Percentiles rank a stretch among this genome's conserved stretches.
phyloP scores from a whole-genome alignment of 2,329 filamentous ascomycete genomes.

The Talaromyces sp. region DNA sequence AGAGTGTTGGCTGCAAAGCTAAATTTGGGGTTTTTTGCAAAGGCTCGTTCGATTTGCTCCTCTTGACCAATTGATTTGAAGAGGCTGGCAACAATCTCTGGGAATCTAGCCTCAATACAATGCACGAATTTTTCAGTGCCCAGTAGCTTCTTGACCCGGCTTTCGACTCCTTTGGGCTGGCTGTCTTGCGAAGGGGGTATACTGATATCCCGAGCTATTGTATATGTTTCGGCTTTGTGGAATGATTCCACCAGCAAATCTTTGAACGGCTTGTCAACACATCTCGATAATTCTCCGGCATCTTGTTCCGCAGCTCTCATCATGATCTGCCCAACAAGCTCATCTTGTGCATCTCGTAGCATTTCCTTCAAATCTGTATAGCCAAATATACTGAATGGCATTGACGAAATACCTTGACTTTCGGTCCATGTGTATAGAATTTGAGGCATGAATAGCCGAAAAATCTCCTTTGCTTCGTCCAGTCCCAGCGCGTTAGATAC shows the following conservation, averaged over 20 bases:
- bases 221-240: constrained; percentile 73
- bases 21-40: constrained; percentile 55
- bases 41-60: constrained; percentile 62
- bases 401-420: constrained; percentile 56
- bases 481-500: constrained; percentile 64
- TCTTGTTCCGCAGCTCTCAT: constrained; percentile 70
- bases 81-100: constrained; percentile 68
- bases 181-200: constrained; percentile 37
- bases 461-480: constrained; percentile 62
- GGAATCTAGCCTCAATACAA: constrained; percentile 63
- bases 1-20: constrained; percentile 59
- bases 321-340: constrained; percentile 71
- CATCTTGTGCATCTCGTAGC: constrained; percentile 64
- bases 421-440: constrained; percentile 88
- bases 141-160: constrained; percentile 61
- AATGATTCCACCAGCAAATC: constrained; percentile 65
- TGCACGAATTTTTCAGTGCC: constrained; percentile 60
- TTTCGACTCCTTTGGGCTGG: constrained; percentile 54
- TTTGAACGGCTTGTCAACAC: constrained; percentile 49
- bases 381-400: constrained; percentile 81
- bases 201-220: constrained; percentile 68
- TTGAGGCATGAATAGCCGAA: constrained; percentile 79
- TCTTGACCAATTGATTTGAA: constrained; percentile 75
- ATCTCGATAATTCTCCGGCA: constrained; percentile 53
- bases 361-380: constrained; percentile 66